phyloP scores from a whole-genome alignment of 306 rosid species.

The Sesbania bispinosa region DNA sequence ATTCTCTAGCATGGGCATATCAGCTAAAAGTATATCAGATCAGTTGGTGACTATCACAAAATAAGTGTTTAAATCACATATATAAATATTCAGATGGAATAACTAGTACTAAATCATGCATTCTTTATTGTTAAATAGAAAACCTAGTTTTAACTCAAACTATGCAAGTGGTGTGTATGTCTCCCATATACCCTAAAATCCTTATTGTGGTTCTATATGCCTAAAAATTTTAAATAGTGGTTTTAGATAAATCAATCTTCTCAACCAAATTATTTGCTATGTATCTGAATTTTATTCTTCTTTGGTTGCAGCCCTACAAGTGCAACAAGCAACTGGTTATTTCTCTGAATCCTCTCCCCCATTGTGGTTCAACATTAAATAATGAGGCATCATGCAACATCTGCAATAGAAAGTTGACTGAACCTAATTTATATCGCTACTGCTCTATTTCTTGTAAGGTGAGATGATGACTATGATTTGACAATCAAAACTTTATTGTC shows the following conservation, averaged over 20 bases:
- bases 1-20: not conserved
- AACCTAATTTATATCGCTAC: constrained; percentile 30
- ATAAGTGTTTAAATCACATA: not conserved
- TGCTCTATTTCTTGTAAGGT: constrained; percentile 56
- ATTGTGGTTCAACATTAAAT: constrained; percentile 6
- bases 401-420: constrained; percentile 34
- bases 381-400: constrained; percentile 24
- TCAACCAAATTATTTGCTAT: not conserved
- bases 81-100: not conserved
- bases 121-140: not conserved
- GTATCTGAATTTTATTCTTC: not conserved
- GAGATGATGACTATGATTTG: constrained; percentile 28
- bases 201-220: not conserved
- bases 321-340: constrained; percentile 40
- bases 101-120: not conserved
- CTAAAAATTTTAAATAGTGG: not conserved
- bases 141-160: not conserved
- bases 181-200: not conserved
- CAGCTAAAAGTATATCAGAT: not conserved
- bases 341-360: constrained; percentile 41
- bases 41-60: not conserved
- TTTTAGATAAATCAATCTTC: not conserved
- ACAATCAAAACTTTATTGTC: not conserved
- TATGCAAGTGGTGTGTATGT: not conserved
- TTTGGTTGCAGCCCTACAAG: constrained; percentile 38